A percentile compares a stretch with the other conserved stretches of the same genome.
These are phyloP conservation scores for Xylaria sp. DNA, from an alignment of 495 filamentous ascomycete genomes.

Conservation along the genomic window DNA sequence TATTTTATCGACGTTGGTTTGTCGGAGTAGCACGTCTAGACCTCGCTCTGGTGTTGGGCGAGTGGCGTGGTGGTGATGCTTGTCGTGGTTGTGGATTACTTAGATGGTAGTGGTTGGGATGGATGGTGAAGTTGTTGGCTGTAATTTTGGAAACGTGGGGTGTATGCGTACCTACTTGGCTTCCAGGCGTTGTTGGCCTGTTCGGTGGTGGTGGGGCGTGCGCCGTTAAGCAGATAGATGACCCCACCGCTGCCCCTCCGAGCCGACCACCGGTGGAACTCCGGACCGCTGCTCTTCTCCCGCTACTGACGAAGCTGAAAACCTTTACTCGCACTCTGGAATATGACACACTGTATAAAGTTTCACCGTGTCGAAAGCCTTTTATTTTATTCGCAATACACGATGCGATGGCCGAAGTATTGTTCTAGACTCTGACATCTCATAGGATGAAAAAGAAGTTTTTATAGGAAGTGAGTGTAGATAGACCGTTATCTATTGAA, in stretches of 20 bases:
- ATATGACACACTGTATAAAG: too few species aligned
- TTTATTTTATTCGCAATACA: too few species aligned
- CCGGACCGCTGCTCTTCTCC: too few species aligned
- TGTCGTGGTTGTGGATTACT: constrained; percentile 1
- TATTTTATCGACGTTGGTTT: not conserved
- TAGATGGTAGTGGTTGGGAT: not conserved
- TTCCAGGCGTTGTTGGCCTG: not conserved
- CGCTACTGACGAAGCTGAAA: too few species aligned
- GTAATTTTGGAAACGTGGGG: constrained; percentile 21
- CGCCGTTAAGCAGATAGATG: not conserved
- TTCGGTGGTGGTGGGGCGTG: constrained; percentile 12
- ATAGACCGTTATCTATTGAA: too few species aligned
- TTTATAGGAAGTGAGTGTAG: too few species aligned
- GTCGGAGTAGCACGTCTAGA: not conserved
- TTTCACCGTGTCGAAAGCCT: too few species aligned
- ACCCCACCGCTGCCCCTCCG: not conserved
- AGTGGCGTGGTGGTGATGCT: not conserved
- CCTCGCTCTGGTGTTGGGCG: not conserved
- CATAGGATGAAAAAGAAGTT: too few species aligned
- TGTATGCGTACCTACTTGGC: not conserved
- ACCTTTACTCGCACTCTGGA: too few species aligned
- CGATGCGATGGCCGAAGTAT: too few species aligned
- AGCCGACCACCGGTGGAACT: not conserved
- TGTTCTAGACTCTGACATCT: too few species aligned
- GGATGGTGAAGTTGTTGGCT: not conserved